Evolutionary conservation across 441 rosid species (phyloP).

Genomic region (Gossypium davidsonii): DNA sequence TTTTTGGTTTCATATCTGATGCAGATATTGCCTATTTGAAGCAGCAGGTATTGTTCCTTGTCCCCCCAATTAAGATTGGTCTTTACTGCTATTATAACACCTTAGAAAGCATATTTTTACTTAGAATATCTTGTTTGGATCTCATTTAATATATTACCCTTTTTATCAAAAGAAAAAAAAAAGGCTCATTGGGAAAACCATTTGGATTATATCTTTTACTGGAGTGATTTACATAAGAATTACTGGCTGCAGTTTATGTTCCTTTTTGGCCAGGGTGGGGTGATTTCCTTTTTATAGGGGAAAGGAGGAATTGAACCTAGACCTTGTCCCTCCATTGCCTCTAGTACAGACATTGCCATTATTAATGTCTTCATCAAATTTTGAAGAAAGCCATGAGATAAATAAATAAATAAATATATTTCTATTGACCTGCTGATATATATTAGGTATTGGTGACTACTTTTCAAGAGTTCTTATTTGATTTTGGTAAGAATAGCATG

Average conservation of each 20-base stretch:
- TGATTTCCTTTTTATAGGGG: neutral
- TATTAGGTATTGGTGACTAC: neutral
- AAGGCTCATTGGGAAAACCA: neutral
- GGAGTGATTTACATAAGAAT: neutral
- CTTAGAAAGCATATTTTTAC: neutral
- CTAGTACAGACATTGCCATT: neutral
- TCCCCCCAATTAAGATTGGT: neutral
- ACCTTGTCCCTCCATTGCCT: neutral
- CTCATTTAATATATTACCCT: neutral
- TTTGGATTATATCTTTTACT: neutral
- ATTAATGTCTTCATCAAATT: neutral
- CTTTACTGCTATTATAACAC: neutral
- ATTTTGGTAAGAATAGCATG: neutral
- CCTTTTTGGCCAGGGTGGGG: neutral
- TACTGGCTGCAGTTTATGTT: neutral
- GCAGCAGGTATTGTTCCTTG: conserved; percentile 53
- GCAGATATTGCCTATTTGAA: conserved; percentile 54
- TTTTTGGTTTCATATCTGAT: conserved; percentile 69
- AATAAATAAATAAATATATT: neutral
- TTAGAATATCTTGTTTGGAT: neutral
- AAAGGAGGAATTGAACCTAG: conserved; percentile 6
- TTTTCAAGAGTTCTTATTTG: neutral
- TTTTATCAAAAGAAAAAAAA: neutral
- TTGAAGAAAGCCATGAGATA: neutral
- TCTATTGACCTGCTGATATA: neutral